phyloP scores from a whole-genome alignment of 2,329 filamentous ascomycete species.

The Aspergillus persii region DNA sequence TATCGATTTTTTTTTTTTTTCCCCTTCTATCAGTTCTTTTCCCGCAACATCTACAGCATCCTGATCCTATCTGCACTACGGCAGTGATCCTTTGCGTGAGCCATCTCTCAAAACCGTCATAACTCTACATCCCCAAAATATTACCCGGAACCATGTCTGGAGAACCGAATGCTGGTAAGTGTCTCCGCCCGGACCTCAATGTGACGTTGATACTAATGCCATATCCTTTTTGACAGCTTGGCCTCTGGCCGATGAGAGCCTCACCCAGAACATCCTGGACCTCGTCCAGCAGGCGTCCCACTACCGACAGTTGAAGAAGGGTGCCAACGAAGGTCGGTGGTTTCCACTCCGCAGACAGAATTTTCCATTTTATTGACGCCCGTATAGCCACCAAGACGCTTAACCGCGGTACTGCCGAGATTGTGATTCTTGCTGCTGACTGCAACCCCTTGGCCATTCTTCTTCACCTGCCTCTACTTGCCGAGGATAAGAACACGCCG shows the following conservation, averaged over 20 bases:
- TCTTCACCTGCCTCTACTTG: conserved; percentile 82
- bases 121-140: conserved; percentile 18
- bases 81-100: conserved; percentile 41
- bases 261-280: conserved; percentile 80
- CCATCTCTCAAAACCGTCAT: conserved; percentile 25
- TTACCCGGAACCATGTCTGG: conserved; percentile 29
- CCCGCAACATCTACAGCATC: not conserved
- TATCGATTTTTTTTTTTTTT: not conserved
- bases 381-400: conserved; percentile 72
- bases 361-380: conserved; percentile 4
- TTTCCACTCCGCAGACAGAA: not conserved
- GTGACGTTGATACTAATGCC: conserved; percentile 7
- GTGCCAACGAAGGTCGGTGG: conserved; percentile 67
- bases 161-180: conserved; percentile 31
- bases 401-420: conserved; percentile 85
- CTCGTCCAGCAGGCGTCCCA: conserved; percentile 68
- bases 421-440: conserved; percentile 87
- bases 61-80: conserved; percentile 16
- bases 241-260: conserved; percentile 69
- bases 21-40: no score
- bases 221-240: conserved; percentile 50
- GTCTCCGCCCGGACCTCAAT: not conserved
- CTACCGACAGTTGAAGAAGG: conserved; percentile 77
- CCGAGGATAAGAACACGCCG: conserved; percentile 71
- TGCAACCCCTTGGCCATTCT: conserved; percentile 84